Evolutionary conservation across 805 yeast species (phyloP).

Genomic region (Cyberlindnera meyerae): DNA sequence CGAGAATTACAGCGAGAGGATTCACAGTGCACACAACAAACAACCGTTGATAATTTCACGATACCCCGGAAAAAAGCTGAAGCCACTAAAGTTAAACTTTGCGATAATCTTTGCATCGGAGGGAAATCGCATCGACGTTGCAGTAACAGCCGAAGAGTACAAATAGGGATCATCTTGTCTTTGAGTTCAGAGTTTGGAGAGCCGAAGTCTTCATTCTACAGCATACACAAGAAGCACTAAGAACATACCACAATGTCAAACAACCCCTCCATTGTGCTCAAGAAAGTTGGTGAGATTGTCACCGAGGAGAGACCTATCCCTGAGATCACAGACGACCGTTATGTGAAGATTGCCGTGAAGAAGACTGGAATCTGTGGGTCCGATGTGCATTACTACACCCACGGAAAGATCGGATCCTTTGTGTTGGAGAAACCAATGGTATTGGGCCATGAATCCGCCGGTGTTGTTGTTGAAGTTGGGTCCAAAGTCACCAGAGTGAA

Average conservation of each 20-base stretch:
- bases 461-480: constrained; percentile 70
- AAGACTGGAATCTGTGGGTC: constrained; percentile 88
- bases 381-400: constrained; percentile 76
- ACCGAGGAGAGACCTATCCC: constrained; percentile 71
- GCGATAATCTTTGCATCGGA: background rate
- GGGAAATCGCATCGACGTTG: background rate
- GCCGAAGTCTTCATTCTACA: background rate
- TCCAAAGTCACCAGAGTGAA: constrained; percentile 54
- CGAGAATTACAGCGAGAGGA: constrained; percentile 4
- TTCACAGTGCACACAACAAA: no score
- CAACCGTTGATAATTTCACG: no score
- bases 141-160: no score
- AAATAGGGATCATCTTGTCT: no score
- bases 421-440: constrained; percentile 76
- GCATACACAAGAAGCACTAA: background rate
- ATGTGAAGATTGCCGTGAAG: constrained; percentile 69
- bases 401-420: constrained; percentile 76
- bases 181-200: no score
- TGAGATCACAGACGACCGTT: constrained; percentile 51
- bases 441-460: constrained; percentile 84
- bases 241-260: constrained; percentile 11
- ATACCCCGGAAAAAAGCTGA: background rate
- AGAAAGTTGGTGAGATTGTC: constrained; percentile 55
- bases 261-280: constrained; percentile 48
- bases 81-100: background rate